Evolutionary conservation across 495 filamentous ascomycete genomes (phyloP).

Genomic region (Articulospora tetracladia): DNA sequence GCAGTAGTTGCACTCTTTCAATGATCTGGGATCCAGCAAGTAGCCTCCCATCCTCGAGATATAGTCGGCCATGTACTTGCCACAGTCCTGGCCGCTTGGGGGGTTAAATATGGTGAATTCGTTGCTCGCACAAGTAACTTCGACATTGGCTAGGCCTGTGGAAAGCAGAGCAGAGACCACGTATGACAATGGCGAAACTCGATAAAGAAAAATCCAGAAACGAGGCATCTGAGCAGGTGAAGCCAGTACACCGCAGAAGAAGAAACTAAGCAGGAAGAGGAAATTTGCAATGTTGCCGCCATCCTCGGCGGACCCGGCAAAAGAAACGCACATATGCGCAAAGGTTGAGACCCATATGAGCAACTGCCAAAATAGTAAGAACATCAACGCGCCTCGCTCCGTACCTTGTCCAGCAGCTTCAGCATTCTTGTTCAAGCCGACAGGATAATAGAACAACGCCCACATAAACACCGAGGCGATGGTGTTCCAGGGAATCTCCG

Average conservation of each 20-base stretch:
- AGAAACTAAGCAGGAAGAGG: slow-evolving; percentile 54
- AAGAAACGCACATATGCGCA: slow-evolving; percentile 48
- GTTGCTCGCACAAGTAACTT: slow-evolving; percentile 52
- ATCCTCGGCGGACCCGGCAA: slow-evolving; percentile 50
- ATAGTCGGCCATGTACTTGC: slow-evolving; percentile 50
- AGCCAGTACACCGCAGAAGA: slow-evolving; percentile 47
- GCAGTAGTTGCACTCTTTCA: slow-evolving; percentile 57
- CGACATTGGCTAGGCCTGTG: slow-evolving; percentile 49
- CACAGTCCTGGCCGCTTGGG: slow-evolving; percentile 49
- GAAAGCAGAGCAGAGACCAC: slow-evolving; percentile 59
- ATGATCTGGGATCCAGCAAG: slow-evolving; percentile 44
- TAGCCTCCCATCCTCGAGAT: slow-evolving; percentile 41
- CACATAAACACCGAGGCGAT: slow-evolving; percentile 64
- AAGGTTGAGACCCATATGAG: slow-evolving; percentile 69
- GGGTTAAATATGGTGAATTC: slow-evolving; percentile 56
- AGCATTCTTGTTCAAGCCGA: slow-evolving; percentile 44
- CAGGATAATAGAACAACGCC: slow-evolving; percentile 49
- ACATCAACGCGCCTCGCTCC: slow-evolving; percentile 42
- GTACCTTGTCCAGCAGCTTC: slow-evolving; percentile 37
- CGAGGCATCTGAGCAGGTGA: slow-evolving; percentile 51
- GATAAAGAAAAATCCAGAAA: slow-evolving; percentile 88
- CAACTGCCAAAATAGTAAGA: slow-evolving; percentile 36
- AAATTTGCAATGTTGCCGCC: slow-evolving; percentile 71
- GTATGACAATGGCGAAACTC: slow-evolving; percentile 71
- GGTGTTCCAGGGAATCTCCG: slow-evolving; percentile 72